Percentiles rank a stretch among this genome's conserved stretches.
Evolutionary conservation across 192 early-diverging fungal genomes (phyloP).

Genomic region (Ambispora gerdemannii): DNA sequence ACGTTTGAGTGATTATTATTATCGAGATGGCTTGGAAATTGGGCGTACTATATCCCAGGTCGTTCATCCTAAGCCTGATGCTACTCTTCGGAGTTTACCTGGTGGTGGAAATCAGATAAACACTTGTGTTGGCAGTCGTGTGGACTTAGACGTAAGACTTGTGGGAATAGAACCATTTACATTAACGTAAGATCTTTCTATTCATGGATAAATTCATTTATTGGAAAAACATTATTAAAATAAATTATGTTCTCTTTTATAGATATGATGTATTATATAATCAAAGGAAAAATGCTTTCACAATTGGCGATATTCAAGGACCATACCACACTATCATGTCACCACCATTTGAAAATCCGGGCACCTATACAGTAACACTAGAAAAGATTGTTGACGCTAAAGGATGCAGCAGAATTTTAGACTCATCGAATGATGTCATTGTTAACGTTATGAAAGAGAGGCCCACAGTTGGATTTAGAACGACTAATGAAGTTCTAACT

Average conservation of each 20-base stretch:
- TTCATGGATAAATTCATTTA: background rate
- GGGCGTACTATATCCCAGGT: slow-evolving; percentile 33
- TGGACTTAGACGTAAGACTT: slow-evolving; percentile 38
- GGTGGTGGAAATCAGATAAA: slow-evolving; percentile 19
- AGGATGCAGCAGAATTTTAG: slow-evolving; percentile 38
- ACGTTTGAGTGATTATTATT: background rate
- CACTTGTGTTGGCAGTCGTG: slow-evolving; percentile 40
- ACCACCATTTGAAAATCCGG: slow-evolving; percentile 38
- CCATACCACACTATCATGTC: slow-evolving; percentile 33
- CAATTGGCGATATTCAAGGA: slow-evolving; percentile 30
- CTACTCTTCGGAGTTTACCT: slow-evolving; percentile 27
- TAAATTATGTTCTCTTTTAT: background rate
- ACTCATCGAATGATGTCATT: slow-evolving; percentile 34
- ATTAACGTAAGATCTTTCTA: slow-evolving; percentile 33
- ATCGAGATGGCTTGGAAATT: slow-evolving; percentile 23
- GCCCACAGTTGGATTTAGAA: slow-evolving; percentile 43
- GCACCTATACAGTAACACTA: slow-evolving; percentile 41
- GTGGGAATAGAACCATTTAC: slow-evolving; percentile 38
- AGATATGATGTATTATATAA: slow-evolving; percentile 35
- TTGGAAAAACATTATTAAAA: background rate
- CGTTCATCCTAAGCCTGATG: slow-evolving; percentile 47
- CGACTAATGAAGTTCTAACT: slow-evolving; percentile 3
- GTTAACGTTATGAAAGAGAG: slow-evolving; percentile 46
- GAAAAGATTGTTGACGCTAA: slow-evolving; percentile 40
- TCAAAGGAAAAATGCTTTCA: slow-evolving; percentile 24